Evolutionary conservation across 2,329 filamentous ascomycete species (phyloP).

Genomic region (Hymenoscyphus albidus): DNA sequence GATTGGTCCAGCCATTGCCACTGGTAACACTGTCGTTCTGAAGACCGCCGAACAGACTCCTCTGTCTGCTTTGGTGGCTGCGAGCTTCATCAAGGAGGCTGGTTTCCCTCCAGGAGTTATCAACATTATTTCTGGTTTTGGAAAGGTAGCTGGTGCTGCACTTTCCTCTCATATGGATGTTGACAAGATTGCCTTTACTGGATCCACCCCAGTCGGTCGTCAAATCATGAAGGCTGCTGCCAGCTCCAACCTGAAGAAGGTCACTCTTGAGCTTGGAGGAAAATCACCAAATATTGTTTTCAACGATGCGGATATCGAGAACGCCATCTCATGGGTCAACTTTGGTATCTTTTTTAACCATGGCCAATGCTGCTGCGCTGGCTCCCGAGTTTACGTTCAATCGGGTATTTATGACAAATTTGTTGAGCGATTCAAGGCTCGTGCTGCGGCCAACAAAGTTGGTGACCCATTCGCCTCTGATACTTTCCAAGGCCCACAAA

Average conservation of each 20-base stretch:
- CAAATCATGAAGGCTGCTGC: constrained; percentile 63
- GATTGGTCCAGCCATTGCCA: constrained; percentile 57
- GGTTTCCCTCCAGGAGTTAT: constrained; percentile 63
- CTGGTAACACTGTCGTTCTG: constrained; percentile 56
- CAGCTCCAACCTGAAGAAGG: constrained; percentile 61
- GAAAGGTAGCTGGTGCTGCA: constrained; percentile 62
- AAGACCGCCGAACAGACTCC: constrained; percentile 63
- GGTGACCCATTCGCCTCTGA: constrained; percentile 63
- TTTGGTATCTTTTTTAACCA: constrained; percentile 43
- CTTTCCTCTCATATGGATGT: constrained; percentile 60
- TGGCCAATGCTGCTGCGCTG: constrained; percentile 50
- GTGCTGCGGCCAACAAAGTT: constrained; percentile 59
- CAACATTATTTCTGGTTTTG: constrained; percentile 63
- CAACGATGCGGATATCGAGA: constrained; percentile 57
- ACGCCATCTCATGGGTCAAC: constrained; percentile 61
- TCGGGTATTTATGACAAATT: constrained; percentile 69
- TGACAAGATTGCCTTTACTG: constrained; percentile 65
- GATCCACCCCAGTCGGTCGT: constrained; percentile 58
- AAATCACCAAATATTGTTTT: constrained; percentile 62
- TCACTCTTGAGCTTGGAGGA: constrained; percentile 60
- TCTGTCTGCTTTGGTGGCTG: constrained; percentile 51
- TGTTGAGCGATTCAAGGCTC: constrained; percentile 60
- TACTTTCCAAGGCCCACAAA: constrained; percentile 70
- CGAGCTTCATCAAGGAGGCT: constrained; percentile 55
- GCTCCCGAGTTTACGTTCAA: constrained; percentile 66